Percentiles rank a stretch among this genome's conserved stretches.
phyloP scores from a whole-genome alignment of 352 stramenopile genomes.

The Phytopythium mirpurense region DNA sequence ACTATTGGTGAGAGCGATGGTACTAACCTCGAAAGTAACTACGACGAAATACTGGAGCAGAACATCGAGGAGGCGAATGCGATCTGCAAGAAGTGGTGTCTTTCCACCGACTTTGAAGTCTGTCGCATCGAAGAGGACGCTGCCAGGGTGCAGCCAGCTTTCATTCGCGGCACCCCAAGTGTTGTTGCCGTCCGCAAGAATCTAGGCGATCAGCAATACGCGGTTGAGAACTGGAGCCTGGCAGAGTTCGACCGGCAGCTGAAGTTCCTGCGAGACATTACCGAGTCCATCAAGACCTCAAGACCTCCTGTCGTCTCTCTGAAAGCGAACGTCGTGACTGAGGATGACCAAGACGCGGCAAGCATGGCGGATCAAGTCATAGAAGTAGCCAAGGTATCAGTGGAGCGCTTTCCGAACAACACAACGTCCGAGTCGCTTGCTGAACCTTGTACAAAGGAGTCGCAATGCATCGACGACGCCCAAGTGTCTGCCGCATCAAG shows the following conservation, averaged over 20 bases:
- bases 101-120: constrained; percentile 54
- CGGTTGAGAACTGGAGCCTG: constrained; percentile 35
- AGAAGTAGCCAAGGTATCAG: not conserved
- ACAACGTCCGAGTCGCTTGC: not conserved
- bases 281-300: constrained; percentile 20
- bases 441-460: not conserved
- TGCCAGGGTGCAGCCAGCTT: not conserved
- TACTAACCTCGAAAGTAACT: not conserved
- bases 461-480: too few species aligned
- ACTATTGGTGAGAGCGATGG: not conserved
- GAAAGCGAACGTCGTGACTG: not conserved
- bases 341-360: not conserved
- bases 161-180: not conserved
- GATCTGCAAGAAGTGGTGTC: constrained; percentile 46
- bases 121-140: constrained; percentile 9
- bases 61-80: constrained; percentile 48
- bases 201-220: constrained; percentile 31
- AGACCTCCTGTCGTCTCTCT: not conserved
- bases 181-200: constrained; percentile 46
- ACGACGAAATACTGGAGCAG: not conserved
- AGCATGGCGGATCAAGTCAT: not conserved
- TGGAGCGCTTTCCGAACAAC: not conserved
- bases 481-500: too few species aligned
- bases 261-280: constrained; percentile 37
- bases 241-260: constrained; percentile 42